phyloP scores from a whole-genome alignment of 345 rosid species.

The Syzygium aqueum region DNA sequence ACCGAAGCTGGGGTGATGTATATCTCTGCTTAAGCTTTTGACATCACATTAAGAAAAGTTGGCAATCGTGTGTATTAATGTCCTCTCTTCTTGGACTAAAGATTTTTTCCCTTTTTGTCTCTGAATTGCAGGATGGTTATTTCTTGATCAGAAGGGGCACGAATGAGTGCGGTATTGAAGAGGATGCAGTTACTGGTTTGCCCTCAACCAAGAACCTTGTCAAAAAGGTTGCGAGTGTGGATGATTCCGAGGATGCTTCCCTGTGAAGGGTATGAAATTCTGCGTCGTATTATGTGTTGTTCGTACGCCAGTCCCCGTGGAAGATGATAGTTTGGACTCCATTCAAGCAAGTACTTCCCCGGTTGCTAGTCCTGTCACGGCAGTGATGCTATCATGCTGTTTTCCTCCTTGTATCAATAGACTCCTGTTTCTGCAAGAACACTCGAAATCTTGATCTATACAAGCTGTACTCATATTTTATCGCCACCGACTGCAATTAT shows the following conservation, averaged over 20 bases:
- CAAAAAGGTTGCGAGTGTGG: conserved; percentile 21
- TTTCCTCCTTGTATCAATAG: neutral
- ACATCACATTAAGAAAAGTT: neutral
- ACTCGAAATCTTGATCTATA: neutral
- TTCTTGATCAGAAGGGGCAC: conserved; percentile 87
- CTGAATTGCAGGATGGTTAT: conserved; percentile 65
- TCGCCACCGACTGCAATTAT: neutral
- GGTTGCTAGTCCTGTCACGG: neutral
- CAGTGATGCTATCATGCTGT: neutral
- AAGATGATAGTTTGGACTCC: neutral
- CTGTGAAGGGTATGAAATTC: conserved; percentile 8
- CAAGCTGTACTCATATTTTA: neutral
- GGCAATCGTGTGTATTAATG: neutral
- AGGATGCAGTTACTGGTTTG: conserved; percentile 62
- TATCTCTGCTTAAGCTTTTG: conserved; percentile 14
- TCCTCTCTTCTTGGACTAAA: neutral
- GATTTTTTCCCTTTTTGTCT: neutral
- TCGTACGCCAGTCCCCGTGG: neutral
- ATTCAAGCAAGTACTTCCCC: neutral
- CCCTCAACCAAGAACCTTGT: conserved; percentile 75
- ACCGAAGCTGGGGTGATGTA: conserved; percentile 91
- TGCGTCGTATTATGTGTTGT: neutral
- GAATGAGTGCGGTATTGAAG: conserved; percentile 89
- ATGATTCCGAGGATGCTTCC: conserved; percentile 27
- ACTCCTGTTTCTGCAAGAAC: neutral